These are phyloP conservation scores for Phytophthora sp. DNA, from an alignment of 352 stramenopile genomes.

Conservation along the genomic window DNA sequence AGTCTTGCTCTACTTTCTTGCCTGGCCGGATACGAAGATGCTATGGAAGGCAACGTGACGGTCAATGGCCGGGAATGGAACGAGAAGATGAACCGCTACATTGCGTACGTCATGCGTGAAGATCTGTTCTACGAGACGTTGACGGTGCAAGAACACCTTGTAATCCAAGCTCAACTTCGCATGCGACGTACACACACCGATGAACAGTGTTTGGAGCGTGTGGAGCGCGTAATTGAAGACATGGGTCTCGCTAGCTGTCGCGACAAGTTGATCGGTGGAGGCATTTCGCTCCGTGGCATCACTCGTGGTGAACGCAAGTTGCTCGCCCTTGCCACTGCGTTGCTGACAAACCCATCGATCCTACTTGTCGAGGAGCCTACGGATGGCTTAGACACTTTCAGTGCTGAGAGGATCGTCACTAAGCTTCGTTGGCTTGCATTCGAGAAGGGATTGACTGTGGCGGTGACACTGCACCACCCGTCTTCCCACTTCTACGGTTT, in stretches of 20 bases:
- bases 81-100: constrained; percentile 34
- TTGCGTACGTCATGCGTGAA: constrained; percentile 84
- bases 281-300: constrained; percentile 57
- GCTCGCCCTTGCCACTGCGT: constrained; percentile 79
- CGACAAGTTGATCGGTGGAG: constrained; percentile 65
- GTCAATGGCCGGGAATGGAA: constrained; percentile 70
- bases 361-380: constrained; percentile 91
- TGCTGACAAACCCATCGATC: constrained; percentile 82
- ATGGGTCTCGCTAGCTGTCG: constrained; percentile 52
- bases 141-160: constrained; percentile 90
- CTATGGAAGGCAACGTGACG: constrained; percentile 65
- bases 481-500: constrained; percentile 70
- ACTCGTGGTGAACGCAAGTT: constrained; percentile 83
- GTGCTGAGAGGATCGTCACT: constrained; percentile 60
- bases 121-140: constrained; percentile 89
- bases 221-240: constrained; percentile 67
- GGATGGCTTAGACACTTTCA: constrained; percentile 64
- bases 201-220: constrained; percentile 45
- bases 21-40: constrained; percentile 87
- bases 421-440: constrained; percentile 76
- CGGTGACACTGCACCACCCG: constrained; percentile 91
- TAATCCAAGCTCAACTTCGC: constrained; percentile 84
- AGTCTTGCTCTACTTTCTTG: constrained; percentile 94
- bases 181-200: constrained; percentile 51
- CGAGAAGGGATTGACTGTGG: constrained; percentile 77